A percentile compares a stretch with the other conserved stretches of the same genome.
These are phyloP conservation scores for Luffa aegyptiaca DNA, from an alignment of 306 rosid species.

Conservation along the genomic window DNA sequence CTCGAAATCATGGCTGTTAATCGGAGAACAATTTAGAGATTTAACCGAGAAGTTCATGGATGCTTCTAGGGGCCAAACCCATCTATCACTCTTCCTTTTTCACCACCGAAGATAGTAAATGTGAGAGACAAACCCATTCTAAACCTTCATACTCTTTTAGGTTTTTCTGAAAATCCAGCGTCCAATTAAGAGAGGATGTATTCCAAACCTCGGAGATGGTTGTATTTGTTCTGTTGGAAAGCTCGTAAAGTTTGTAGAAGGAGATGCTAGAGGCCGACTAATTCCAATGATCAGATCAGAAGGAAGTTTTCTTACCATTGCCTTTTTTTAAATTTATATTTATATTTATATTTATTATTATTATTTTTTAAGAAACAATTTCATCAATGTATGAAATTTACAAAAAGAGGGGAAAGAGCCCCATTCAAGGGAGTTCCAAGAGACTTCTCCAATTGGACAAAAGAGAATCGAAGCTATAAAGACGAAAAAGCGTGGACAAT, in stretches of 20 bases:
- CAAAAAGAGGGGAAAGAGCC: no score
- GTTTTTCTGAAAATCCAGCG: no score
- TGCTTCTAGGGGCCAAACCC: not conserved
- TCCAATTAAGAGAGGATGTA: not conserved
- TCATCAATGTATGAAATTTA: no score
- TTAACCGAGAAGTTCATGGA: not conserved
- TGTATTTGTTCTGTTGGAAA: not conserved
- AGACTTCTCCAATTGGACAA: no score
- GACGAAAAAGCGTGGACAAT: no score
- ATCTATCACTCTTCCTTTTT: not conserved
- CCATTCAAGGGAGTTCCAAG: no score
- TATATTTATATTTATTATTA: no score
- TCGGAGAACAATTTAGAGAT: not conserved
- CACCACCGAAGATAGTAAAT: not conserved
- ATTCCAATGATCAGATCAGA: not conserved
- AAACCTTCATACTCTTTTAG: no score
- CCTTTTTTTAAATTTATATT: not conserved
- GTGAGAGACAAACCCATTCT: no score
- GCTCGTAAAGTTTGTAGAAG: not conserved
- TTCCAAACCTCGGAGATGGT: not conserved
- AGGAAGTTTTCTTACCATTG: not conserved
- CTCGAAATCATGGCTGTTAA: not conserved
- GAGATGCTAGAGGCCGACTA: not conserved
- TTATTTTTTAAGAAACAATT: no score
- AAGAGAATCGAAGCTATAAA: no score